Conservation (phyloP, 2,329 filamentous ascomycete genomes). For the Xylariaceae sp. region DNA sequence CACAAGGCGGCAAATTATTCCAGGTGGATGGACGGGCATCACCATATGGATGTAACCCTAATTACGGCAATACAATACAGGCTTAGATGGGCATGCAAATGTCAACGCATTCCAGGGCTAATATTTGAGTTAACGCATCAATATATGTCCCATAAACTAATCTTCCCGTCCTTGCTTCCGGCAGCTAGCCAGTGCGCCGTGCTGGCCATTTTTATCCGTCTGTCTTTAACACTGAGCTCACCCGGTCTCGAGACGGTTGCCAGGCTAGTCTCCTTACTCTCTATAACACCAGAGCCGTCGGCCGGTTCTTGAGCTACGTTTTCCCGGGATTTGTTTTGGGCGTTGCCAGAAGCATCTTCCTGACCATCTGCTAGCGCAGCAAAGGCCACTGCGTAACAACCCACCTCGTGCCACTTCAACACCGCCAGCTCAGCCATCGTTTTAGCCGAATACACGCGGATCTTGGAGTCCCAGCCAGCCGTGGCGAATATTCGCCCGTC, state of each 20-base stretch:
- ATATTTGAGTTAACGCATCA: constrained; percentile 35
- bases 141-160: constrained; percentile 95
- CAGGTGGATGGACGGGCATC: not conserved
- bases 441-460: constrained; percentile 76
- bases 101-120: not conserved
- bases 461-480: constrained; percentile 82
- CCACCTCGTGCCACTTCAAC: constrained; percentile 88
- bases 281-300: constrained; percentile 6
- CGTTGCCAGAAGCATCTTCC: constrained; percentile 5
- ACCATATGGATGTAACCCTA: not conserved
- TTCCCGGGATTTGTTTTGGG: constrained; percentile 8
- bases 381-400: constrained; percentile 79
- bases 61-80: not conserved
- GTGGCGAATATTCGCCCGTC: constrained; percentile 84
- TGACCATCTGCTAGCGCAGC: constrained; percentile 39
- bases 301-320: constrained; percentile 4
- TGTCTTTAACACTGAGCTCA: constrained; percentile 55
- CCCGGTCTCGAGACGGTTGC: constrained; percentile 29
- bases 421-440: constrained; percentile 85
- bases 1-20: not conserved
- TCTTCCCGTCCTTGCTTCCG: constrained; percentile 90
- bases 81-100: not conserved
- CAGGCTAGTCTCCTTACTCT: constrained; percentile 18
- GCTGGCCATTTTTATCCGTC: constrained; percentile 60
- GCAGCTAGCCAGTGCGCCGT: constrained; percentile 83